These are phyloP conservation scores for Vitellaria paradoxa DNA, from an alignment of 179 eudicot species.

Conservation along the genomic window DNA sequence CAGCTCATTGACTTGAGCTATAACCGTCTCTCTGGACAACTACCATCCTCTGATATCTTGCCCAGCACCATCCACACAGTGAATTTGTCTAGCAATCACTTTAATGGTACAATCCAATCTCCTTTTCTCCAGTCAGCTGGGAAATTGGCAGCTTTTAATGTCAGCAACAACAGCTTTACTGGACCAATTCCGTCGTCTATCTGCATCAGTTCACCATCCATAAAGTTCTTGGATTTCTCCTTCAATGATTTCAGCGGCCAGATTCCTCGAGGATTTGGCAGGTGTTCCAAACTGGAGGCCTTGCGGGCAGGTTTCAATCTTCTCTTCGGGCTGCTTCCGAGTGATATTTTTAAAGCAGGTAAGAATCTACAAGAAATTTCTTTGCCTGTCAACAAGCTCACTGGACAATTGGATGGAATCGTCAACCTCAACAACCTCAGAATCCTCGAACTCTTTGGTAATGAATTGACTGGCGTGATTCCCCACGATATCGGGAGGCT, in stretches of 20 bases:
- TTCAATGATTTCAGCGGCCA: slow-evolving; percentile 40
- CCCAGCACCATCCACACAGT: slow-evolving; percentile 30
- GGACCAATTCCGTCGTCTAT: slow-evolving; percentile 49
- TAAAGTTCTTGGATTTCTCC: slow-evolving; percentile 54
- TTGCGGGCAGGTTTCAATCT: slow-evolving; percentile 63
- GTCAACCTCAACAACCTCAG: slow-evolving; percentile 41
- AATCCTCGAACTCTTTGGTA: slow-evolving; percentile 42
- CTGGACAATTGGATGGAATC: slow-evolving; percentile 43
- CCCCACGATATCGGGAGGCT: slow-evolving; percentile 58
- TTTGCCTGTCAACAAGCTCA: slow-evolving; percentile 48
- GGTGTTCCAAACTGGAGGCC: slow-evolving; percentile 43
- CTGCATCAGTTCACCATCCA: slow-evolving; percentile 36
- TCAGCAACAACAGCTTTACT: slow-evolving; percentile 47
- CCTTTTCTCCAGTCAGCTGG: slow-evolving; percentile 24
- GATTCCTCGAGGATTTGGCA: slow-evolving; percentile 46
- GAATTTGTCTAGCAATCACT: slow-evolving; percentile 56
- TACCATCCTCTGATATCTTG: slow-evolving; percentile 31
- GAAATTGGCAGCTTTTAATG: slow-evolving; percentile 46
- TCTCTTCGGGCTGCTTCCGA: slow-evolving; percentile 47
- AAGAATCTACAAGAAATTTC: slow-evolving; percentile 44
- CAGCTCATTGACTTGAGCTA: slow-evolving; percentile 53
- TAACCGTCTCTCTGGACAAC: slow-evolving; percentile 38
- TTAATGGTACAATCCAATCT: slow-evolving; percentile 42
- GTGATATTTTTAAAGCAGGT: slow-evolving; percentile 36
- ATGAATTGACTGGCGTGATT: slow-evolving; percentile 43